Base-by-base conservation (phyloP, 2,329 filamentous ascomycete species). In the Cryoendolithus antarcticus region DNA sequence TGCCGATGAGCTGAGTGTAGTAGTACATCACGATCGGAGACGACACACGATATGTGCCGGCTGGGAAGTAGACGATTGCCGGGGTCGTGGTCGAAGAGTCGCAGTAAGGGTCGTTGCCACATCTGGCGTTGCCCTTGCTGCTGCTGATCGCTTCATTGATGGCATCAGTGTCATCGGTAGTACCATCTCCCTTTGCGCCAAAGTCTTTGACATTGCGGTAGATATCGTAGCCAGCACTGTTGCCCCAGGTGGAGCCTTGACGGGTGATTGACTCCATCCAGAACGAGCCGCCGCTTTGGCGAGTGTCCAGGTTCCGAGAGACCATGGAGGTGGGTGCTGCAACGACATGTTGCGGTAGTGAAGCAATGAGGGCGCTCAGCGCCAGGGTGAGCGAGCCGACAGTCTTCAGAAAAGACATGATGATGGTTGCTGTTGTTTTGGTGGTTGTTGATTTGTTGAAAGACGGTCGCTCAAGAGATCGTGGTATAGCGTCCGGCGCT, bases 1-100 rank as follows among this genome's bases (percentile, higher is more conserved):
- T 86, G 39, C 89, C 89, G 24, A 95, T 70, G 45, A 96, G 75
- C 60, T 94, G 86, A 6, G 88, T 93, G 67, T 94, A 94, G 70
- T 96, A 96, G 62, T 80, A 81, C 59, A 86, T 81, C 37, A 86
- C 64, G 48, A 96, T 75, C 13, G 89, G 84, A 53, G 69, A 72
- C 57, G 77, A 85, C 51, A 96, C 79, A 11, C 82, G 55, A 56
- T 95, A 96, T 41, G 78, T 93, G 48, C 89, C 88, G 8, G 84
- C 70, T 30, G 86, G 88, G 67, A 96, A 93, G 68, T 93, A 96
- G 38, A 96, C 77, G 9, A 96, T 66, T 19, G 85, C 89, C 0
- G 89, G 89, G 1, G 77, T 76, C n/a, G 74, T 74, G 3, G 89
- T 96, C 27, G 74, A 76, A 2, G 86, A 93, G 57, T 91, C 82